phyloP scores from a whole-genome alignment of 139 green algal genomes.

The Desmodesmus armatus region DNA sequence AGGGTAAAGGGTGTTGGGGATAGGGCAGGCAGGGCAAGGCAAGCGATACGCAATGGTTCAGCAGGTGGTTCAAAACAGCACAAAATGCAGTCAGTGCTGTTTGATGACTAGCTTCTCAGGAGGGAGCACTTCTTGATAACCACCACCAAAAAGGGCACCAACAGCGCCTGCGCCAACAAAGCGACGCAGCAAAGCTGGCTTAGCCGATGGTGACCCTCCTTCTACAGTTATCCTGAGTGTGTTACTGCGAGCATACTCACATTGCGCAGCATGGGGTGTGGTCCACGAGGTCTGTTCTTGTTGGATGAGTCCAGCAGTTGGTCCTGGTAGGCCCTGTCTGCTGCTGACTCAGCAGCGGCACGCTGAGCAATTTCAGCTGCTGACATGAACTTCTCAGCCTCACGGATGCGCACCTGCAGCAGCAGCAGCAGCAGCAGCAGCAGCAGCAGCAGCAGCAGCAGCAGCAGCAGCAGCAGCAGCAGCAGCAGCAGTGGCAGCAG shows the following conservation, averaged over 20 bases:
- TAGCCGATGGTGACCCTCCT: too few relatives aligned
- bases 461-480: background rate
- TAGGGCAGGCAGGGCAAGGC: background rate
- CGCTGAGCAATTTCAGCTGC: slow-evolving; percentile 45
- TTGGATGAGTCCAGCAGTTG: slow-evolving; percentile 49
- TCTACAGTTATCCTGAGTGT: too few relatives aligned
- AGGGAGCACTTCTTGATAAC: background rate
- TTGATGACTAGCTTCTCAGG: background rate
- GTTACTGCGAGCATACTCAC: too few relatives aligned
- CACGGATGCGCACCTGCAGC: slow-evolving; percentile 48
- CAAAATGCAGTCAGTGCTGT: background rate
- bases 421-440: background rate
- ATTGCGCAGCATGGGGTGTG: slow-evolving; percentile 78
- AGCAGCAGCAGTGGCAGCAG: background rate
- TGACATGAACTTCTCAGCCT: slow-evolving; percentile 55
- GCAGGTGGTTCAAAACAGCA: background rate
- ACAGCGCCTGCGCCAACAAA: background rate
- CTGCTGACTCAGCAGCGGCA: background rate
- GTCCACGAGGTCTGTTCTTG: slow-evolving; percentile 26
- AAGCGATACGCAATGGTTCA: background rate
- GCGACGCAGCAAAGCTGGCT: too few relatives aligned
- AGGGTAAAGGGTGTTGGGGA: too few relatives aligned
- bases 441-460: background rate
- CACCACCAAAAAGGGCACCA: background rate
- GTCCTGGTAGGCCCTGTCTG: slow-evolving; percentile 48